phyloP scores from a whole-genome alignment of 202 grass and related monocot species.

The Dendrocalamus latiflorus region DNA sequence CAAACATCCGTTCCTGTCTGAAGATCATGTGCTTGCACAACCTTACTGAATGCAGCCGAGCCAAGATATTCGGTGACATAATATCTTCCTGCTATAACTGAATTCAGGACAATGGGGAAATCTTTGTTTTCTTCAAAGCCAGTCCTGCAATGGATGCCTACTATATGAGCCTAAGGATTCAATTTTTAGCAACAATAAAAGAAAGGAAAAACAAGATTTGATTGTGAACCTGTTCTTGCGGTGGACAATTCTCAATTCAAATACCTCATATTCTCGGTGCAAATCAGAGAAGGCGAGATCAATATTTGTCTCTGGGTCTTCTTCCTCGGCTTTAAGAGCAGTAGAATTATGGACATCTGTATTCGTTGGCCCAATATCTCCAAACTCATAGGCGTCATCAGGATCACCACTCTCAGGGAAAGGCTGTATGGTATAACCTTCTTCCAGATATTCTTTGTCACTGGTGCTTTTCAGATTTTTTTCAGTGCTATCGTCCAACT shows the following conservation, averaged over 20 bases:
- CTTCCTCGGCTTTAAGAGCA: conserved; percentile 41
- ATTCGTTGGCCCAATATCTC: conserved; percentile 35
- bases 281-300: conserved; percentile 60
- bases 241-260: conserved; percentile 97
- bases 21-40: conserved; percentile 96
- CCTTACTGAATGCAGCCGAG: conserved; percentile 94
- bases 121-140: conserved; percentile 99
- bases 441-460: conserved; percentile 43
- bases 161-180: conserved; percentile 48
- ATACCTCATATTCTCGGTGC: conserved; percentile 76
- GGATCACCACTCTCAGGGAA: conserved; percentile 45
- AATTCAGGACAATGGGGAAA: conserved; percentile 78
- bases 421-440: conserved; percentile 35
- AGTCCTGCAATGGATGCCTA: conserved; percentile 60
- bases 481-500: neutral
- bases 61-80: conserved; percentile 90
- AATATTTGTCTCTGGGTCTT: conserved; percentile 53
- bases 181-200: conserved; percentile 1
- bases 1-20: conserved; percentile 73
- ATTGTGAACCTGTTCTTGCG: conserved; percentile 91
- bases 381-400: conserved; percentile 50
- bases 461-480: conserved; percentile 38
- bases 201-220: conserved; percentile 30
- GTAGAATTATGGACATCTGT: conserved; percentile 28
- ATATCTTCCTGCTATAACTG: conserved; percentile 93